Base-by-base conservation (phyloP, 768 basidiomycete genomes). In the Mycena kentingensis region DNA sequence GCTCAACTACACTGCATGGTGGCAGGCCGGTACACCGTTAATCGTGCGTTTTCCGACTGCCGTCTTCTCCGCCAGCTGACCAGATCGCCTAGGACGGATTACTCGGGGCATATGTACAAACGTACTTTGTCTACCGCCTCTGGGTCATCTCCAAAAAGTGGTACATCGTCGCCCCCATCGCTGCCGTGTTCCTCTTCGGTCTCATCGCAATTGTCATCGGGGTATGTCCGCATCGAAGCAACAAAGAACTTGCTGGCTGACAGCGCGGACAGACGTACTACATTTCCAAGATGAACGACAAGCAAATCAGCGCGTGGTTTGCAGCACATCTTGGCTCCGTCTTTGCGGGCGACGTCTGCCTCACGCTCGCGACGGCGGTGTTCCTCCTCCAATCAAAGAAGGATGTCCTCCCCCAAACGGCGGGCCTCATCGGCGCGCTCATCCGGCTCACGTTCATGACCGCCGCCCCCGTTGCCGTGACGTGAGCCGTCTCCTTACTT, bases 401-500 rank as follows among this genome's bases (percentile, higher is more conserved):
- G 34, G 62, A 64, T 16, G 67, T 67, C 15, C 58, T 69, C 2
- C 65, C 67, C 4, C 64, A 67, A 63, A 66, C 67, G 16, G 57
- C 63, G 25, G 64, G 68, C 27, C 34, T 67, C 15, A 62, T 72
- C 47, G 58, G 41, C 18, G 53, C 69, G 4, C 63, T 72, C n/a
- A 54, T 69, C 5, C 64, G 66, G 8, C 60, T 72, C 19, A 70
- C 68, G 1, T 69, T 68, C 28, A 61, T 65, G 45, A 65, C 67
- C 4, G 61, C 67, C 1, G 64, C 67, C 25, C 69, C 69, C 12
- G 69, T 69, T 43, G 60, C 69, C 8, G 7, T 71, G 25, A 70
- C 68, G 67, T 68, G 50, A 27, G 58, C 29, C 27, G 24, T 15
- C 32, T 2, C n/a, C 8, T 3, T 4, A 19, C 32, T 25, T 22